phyloP scores from a whole-genome alignment of 495 filamentous ascomycete genomes.

The Podospora pseudopauciseta region DNA sequence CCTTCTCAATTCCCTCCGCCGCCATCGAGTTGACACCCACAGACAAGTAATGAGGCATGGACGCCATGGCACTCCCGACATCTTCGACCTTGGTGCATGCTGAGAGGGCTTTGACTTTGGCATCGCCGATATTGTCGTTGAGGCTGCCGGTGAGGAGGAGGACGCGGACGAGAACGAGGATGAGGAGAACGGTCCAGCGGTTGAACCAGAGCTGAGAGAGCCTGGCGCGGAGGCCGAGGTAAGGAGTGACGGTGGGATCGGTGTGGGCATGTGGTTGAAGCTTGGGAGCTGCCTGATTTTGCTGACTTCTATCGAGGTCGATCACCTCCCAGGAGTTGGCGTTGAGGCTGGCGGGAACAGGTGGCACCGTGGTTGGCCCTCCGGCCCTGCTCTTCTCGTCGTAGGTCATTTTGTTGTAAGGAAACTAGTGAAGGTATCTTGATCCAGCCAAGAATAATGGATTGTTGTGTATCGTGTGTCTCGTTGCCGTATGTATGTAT shows the following conservation, averaged over 20 bases:
- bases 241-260: constrained; percentile 66
- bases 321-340: constrained; percentile 25
- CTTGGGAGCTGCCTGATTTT: constrained; percentile 8
- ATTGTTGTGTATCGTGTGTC: constrained; percentile 7
- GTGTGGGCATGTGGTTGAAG: constrained; percentile 28
- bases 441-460: constrained; percentile 11
- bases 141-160: constrained; percentile 69
- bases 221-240: constrained; percentile 82
- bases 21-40: constrained; percentile 83
- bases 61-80: constrained; percentile 91
- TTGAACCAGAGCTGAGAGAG: constrained; percentile 97
- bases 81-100: constrained; percentile 92
- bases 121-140: constrained; percentile 66
- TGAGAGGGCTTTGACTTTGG: constrained; percentile 74
- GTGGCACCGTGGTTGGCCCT: constrained; percentile 20
- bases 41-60: constrained; percentile 92
- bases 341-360: constrained; percentile 27
- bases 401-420: constrained; percentile 21
- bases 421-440: constrained; percentile 4
- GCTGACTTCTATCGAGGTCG: constrained; percentile 15
- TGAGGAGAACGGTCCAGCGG: constrained; percentile 86
- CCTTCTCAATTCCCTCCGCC: constrained; percentile 69
- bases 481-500: constrained; percentile 7
- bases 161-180: constrained; percentile 77
- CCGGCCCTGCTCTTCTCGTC: constrained; percentile 25